Base-by-base conservation (phyloP, 768 basidiomycete species). In the Auriscalpium vulgare region DNA sequence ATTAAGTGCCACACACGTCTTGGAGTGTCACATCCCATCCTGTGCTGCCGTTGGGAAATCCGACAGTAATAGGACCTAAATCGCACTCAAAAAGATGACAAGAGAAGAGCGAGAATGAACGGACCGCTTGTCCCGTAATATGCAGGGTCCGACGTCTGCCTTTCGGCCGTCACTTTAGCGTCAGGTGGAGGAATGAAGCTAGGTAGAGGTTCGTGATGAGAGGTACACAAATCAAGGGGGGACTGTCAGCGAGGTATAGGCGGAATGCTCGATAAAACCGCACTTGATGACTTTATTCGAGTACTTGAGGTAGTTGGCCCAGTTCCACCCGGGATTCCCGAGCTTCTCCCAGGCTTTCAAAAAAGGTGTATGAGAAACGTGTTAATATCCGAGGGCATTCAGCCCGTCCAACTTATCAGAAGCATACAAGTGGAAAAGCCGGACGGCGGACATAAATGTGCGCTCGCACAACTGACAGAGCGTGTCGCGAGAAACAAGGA, bases 271-370 rank as follows among this genome's bases (percentile, higher is more conserved):
- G n/a, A 10, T 19, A 50, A 36, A 10, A 45, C 23, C 56, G n/a
- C 48, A 63, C 58, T 37, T 64, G 48, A 67, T 66, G 38, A 47
- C 53, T 52, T 59, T 64, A 38, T 50, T 60, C 21, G 55, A 47
- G 29, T 67, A 68, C 29, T 59, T 57, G 3, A 54, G 17, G 51
- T 56, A 63, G 16, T 49, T 55, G n/a, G 59, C 59, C 64, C 63
- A 68, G 23, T 67, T 63, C 66, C 67, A 68, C 11, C 67, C 67
- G 6, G 63, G 62, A 50, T 68, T 68, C 9, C 67, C 66, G 9
- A 68, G 57, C 37, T 48, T 54, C 50, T 66, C 67, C 7, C 52
- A 55, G 13, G 50, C 62, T 63, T 19, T 3, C 6, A 17, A n/a
- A 16, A 17, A 37, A 13, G 11, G 34, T 8, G 10, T 16, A 10